Conservation (phyloP, 208 protist genomes). For the Leptomonas pyrrhocoris region DNA sequence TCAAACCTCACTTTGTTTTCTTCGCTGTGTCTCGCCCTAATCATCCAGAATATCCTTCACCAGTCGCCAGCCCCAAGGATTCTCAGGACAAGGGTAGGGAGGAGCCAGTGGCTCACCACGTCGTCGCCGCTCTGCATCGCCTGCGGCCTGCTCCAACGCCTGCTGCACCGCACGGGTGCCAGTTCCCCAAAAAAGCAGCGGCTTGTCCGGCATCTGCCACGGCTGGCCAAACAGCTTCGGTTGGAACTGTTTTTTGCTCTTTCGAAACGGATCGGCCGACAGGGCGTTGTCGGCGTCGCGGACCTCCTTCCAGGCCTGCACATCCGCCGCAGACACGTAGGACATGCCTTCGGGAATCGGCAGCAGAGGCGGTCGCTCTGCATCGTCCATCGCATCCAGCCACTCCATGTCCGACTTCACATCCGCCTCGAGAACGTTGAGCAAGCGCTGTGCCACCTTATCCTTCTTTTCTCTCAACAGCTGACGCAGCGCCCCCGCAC, state of each 20-base stretch:
- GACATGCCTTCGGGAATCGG: conserved; percentile 86
- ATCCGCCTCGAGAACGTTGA: conserved; percentile 73
- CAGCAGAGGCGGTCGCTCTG: conserved; percentile 79
- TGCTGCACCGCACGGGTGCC: conserved; percentile 79
- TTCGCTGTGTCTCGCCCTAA: not conserved
- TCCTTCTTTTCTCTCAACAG: conserved; percentile 58
- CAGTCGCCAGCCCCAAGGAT: conserved; percentile 86
- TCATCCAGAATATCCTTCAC: conserved; percentile 81
- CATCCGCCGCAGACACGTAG: conserved; percentile 81
- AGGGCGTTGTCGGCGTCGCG: conserved; percentile 50
- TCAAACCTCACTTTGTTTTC: not conserved
- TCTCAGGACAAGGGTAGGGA: conserved; percentile 84
- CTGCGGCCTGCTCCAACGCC: conserved; percentile 82
- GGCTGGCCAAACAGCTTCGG: conserved; percentile 70
- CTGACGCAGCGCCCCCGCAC: conserved; percentile 38
- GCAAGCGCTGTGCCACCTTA: conserved; percentile 46
- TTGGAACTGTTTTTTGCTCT: conserved; percentile 46
- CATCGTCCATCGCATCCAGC: conserved; percentile 82
- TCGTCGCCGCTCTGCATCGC: conserved; percentile 66
- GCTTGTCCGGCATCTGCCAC: conserved; percentile 78
- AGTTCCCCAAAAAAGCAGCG: conserved; percentile 88
- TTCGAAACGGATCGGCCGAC: conserved; percentile 64
- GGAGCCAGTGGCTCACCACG: conserved; percentile 60
- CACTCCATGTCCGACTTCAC: conserved; percentile 78
- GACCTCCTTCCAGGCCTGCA: conserved; percentile 64